Evolutionary conservation across 495 filamentous ascomycete genomes (phyloP), one percentile per base, ranked within the genome.

Genomic region (Penicillium pancosmium): DNA sequence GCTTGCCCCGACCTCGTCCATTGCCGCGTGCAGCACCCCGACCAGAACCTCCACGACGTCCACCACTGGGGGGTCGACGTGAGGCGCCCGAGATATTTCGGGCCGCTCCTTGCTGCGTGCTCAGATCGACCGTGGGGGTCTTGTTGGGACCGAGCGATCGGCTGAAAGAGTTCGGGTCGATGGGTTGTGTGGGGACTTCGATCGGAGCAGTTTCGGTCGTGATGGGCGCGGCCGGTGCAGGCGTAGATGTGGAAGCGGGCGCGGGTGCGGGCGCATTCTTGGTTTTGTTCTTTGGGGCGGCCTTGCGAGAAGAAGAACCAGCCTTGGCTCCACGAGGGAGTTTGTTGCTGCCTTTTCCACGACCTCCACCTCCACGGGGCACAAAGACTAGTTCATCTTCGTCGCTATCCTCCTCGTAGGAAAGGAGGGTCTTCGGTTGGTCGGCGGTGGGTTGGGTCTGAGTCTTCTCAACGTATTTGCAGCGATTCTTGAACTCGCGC

Each of bases 311-410:
- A 41, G 55, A 60, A 41, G 55, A 52, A 13, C 54, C 65, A 25
- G 51, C 59, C 11, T 60, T 54, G 12, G 59, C 47, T 56, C 71
- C 77, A 65, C 64, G 76, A 35, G 72, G 71, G 15, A 6, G 27
- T 1, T 31, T 31, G 27, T 38, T 38, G 12, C 66, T 40, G 10
- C 72, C 71, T 58, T 78, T 80, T 27, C 75, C 75, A 44, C 73
- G 76, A 15, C 63, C 63, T 16, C 55, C 46, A 36, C 76, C 76
- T 19, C 78, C 76, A 18, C 78, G 79, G 15, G 80, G 80, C 40
- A 81, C 79, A 62, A 84, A 81, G 27, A 86, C 80, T 7, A 86
- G 72, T 49, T 84, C 81, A 61, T 87, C 84, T 53, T 86, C 85
- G 23, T 86, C 84, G 50, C 80, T 83, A 7, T 78, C 77, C 15